Base-by-base conservation (phyloP, 306 rosid genomes). In the Potentilla sterilis region DNA sequence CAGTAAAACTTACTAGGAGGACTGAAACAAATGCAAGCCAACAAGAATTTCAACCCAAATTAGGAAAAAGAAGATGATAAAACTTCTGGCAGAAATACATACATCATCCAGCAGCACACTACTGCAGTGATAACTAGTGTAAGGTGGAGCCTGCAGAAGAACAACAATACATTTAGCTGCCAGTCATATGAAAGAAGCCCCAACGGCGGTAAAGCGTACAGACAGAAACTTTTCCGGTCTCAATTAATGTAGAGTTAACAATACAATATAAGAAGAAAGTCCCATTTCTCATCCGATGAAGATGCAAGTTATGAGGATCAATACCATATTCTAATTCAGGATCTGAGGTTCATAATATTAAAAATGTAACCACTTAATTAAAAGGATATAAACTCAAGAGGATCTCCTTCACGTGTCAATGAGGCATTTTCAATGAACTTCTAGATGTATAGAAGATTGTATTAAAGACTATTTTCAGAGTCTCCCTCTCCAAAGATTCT, bases 101-200 rank as follows among this genome's bases (percentile, higher is more conserved):
- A 94, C 97, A 94, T 94, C 94, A 94, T 88, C 98, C 98, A 94
- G 80, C 96, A 87, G 84, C 97, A 91, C 67, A 91, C 83, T 28
- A 93, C 93, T 44, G 97, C 98, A 63, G 97, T 94, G 79, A 83
- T 88, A 34, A 94, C 88, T 88, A 94, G 81, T 76, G 97, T 94
- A 13, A 89, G 73, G 85, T 94, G 98, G 71, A 94, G 87, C 83
- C 97, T 94, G 92, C 83, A 79, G 5, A 72, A 15, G 49, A 66
- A 58, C 6, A 67, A 66, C 37, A 21, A 7, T 5, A 18, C 11
- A 37, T 79, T 28, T 35, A 79, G 70, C 52, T 63, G 35, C 28
- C 28, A 42, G 41, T 0, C 21, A 52, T 40, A 32, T 38, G 76
- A 38, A 71, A 48, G 55, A 40, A 37, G 12, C 19, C 11, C 46